Percentiles rank a stretch among this genome's conserved stretches.
These are phyloP conservation scores for Arxiozyma bovina DNA, from an alignment of 1,139 yeast genomes.

Conservation along the genomic window DNA sequence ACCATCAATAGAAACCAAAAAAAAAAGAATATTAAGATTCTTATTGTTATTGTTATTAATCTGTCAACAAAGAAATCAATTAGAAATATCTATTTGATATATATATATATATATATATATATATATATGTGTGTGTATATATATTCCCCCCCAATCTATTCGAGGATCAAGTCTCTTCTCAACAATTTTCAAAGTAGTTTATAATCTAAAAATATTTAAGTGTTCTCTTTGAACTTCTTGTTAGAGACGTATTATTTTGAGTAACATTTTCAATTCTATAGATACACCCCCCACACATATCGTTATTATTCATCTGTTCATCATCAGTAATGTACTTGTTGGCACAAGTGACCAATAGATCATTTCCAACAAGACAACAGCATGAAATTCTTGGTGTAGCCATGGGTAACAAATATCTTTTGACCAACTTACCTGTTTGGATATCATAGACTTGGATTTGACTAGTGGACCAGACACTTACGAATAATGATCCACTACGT, in stretches of 20 bases:
- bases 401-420: constrained; percentile 53
- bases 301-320: constrained; percentile 1
- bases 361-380: constrained; percentile 67
- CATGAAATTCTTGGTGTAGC: constrained; percentile 54
- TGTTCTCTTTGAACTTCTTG: neutral
- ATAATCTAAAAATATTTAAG: neutral
- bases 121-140: too few relatives aligned
- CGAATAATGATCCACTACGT: constrained; percentile 51
- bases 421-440: constrained; percentile 41
- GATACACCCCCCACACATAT: constrained; percentile 14
- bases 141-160: too few relatives aligned
- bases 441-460: constrained; percentile 47
- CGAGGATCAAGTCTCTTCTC: neutral
- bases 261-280: constrained; percentile 7
- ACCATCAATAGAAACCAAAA: too few relatives aligned
- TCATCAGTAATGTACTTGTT: constrained; percentile 33
- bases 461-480: constrained; percentile 59
- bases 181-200: too few relatives aligned
- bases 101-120: too few relatives aligned
- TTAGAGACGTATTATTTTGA: neutral
- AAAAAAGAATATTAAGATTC: too few relatives aligned
- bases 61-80: too few relatives aligned
- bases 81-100: too few relatives aligned
- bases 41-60: too few relatives aligned
- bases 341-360: constrained; percentile 63